phyloP scores from a whole-genome alignment of 169 alveolate species.

The Cryptosporidium viatorum region DNA sequence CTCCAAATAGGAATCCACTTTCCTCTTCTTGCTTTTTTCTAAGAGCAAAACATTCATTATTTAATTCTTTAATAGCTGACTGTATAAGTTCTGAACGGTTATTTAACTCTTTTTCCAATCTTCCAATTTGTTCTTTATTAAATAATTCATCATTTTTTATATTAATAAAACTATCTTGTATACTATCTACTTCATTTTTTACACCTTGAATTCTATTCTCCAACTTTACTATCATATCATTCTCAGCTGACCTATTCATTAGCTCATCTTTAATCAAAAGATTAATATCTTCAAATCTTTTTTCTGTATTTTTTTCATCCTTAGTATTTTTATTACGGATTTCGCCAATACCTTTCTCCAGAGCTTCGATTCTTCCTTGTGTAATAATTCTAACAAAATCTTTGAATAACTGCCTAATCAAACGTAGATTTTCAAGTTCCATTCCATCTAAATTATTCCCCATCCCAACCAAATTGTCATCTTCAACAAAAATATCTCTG shows the following conservation, averaged over 20 bases:
- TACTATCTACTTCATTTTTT: slow-evolving; percentile 7
- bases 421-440: slow-evolving; percentile 14
- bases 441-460: slow-evolving; percentile 2
- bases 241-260: slow-evolving; percentile 6
- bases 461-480: slow-evolving; percentile 26
- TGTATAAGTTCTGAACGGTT: slow-evolving; percentile 54
- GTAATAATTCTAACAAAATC: slow-evolving; percentile 29
- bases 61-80: slow-evolving; percentile 50
- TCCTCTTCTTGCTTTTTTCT: slow-evolving; percentile 29
- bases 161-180: slow-evolving; percentile 8
- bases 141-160: slow-evolving; percentile 8
- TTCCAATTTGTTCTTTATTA: slow-evolving; percentile 13
- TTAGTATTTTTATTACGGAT: slow-evolving; percentile 6
- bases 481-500: slow-evolving; percentile 45
- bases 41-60: slow-evolving; percentile 1
- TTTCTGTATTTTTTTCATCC: slow-evolving; percentile 26
- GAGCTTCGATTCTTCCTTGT: slow-evolving; percentile 14
- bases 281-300: slow-evolving; percentile 37
- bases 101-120: slow-evolving; percentile 44
- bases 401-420: slow-evolving; percentile 51
- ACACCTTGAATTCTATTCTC: slow-evolving; percentile 40
- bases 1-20: background rate
- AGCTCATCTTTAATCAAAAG: slow-evolving; percentile 34
- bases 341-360: slow-evolving; percentile 43
- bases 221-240: slow-evolving; percentile 1